Evolutionary conservation across 2,329 filamentous ascomycete species (phyloP).

Genomic region (Fusarium sp.): DNA sequence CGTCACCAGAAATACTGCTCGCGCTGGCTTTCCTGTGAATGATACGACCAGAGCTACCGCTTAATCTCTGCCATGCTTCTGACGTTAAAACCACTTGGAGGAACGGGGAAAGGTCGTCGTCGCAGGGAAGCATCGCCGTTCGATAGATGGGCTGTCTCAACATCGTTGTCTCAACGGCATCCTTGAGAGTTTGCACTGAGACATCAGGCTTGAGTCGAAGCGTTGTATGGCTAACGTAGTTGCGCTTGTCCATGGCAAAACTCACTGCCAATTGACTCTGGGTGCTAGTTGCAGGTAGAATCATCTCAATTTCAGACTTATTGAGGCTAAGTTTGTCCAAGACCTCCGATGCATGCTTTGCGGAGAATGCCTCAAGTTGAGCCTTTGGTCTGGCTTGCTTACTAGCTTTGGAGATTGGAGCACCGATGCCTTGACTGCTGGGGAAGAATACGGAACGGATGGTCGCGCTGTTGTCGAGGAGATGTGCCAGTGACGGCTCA

Average conservation of each 20-base stretch:
- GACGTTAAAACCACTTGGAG: background rate
- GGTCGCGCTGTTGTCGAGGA: background rate
- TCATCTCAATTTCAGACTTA: background rate
- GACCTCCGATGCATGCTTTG: background rate
- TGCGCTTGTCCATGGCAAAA: conserved; percentile 13
- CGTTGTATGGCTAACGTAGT: conserved; percentile 14
- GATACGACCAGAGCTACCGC: background rate
- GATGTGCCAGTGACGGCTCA: background rate
- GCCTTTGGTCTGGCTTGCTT: background rate
- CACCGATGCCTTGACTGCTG: fast-evolving
- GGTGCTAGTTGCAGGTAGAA: conserved; percentile 7
- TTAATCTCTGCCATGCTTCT: background rate
- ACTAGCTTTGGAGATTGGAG: fast-evolving
- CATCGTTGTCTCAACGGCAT: background rate
- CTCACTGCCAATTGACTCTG: conserved; percentile 21
- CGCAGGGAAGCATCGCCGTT: background rate
- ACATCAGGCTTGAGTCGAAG: background rate
- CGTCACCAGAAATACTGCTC: fast-evolving
- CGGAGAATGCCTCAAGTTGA: background rate
- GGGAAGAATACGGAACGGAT: conserved; percentile 10
- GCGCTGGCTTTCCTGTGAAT: background rate
- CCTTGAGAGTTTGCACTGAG: background rate
- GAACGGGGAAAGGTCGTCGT: conserved; percentile 5
- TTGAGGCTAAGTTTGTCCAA: background rate
- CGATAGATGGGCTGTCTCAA: conserved; percentile 12